A percentile compares a stretch with the other conserved stretches of the same genome.
phyloP scores from a whole-genome alignment of 257 asterid species.

The Petrea volubilis region DNA sequence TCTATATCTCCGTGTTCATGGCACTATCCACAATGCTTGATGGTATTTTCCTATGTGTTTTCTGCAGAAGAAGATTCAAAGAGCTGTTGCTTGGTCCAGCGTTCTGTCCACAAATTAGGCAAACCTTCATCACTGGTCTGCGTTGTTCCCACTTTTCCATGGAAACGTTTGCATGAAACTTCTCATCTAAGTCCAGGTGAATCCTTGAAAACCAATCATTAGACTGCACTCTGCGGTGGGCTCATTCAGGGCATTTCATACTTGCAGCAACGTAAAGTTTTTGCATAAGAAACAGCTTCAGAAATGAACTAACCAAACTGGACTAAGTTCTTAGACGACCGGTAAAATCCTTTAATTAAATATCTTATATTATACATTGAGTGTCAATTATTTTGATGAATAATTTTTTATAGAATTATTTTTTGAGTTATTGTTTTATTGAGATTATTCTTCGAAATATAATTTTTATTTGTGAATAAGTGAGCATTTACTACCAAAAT shows the following conservation, averaged over 20 bases:
- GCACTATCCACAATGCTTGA: constrained; percentile 99
- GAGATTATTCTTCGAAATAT: too few relatives aligned
- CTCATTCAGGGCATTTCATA: constrained; percentile 83
- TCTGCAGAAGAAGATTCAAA: constrained; percentile 89
- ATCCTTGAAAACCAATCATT: constrained; percentile 91
- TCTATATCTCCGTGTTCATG: constrained; percentile 92
- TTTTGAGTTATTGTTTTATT: too few relatives aligned
- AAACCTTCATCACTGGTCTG: constrained; percentile 82
- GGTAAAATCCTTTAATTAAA: too few relatives aligned
- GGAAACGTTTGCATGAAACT: constrained; percentile 74
- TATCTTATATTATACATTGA: too few relatives aligned
- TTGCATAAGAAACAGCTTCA: constrained; percentile 45
- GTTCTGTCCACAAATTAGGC: constrained; percentile 95
- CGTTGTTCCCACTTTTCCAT: constrained; percentile 99
- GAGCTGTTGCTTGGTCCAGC: constrained; percentile 98
- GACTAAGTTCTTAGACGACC: neutral
- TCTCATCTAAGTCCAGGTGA: constrained; percentile 67
- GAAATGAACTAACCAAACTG: constrained; percentile 1
- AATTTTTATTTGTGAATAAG: too few relatives aligned
- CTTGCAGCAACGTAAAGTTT: constrained; percentile 65
- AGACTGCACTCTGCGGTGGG: constrained; percentile 94
- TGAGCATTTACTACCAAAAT: too few relatives aligned
- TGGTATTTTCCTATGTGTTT: constrained; percentile 81
- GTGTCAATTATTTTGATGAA: too few relatives aligned
- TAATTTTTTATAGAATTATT: too few relatives aligned